Conservation (phyloP, 441 rosid species). For the Euphorbia celastroides region DNA sequence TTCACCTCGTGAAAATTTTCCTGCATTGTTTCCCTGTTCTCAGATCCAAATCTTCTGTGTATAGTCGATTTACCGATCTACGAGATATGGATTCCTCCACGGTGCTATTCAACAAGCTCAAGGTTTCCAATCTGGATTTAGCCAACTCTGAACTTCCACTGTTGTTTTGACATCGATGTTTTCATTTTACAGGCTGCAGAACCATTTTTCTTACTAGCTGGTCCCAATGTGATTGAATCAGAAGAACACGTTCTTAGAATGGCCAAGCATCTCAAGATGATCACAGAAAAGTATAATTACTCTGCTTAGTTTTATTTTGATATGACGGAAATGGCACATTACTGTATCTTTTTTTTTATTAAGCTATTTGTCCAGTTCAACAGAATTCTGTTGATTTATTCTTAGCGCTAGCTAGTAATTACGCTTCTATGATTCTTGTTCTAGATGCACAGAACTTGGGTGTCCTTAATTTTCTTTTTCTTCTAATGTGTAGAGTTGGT, state of each 20-base stretch:
- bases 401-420: slow-evolving; percentile 1
- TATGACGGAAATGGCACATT: not conserved
- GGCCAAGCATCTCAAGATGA: slow-evolving; percentile 63
- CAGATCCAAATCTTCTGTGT: not conserved
- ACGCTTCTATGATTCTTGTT: not conserved
- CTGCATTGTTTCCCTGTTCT: not conserved
- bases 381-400: not conserved
- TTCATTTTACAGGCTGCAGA: slow-evolving; percentile 48
- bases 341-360: not conserved
- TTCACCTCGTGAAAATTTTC: not conserved
- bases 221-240: slow-evolving; percentile 92
- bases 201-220: slow-evolving; percentile 82
- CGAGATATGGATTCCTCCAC: slow-evolving; percentile 44
- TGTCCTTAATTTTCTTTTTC: not conserved
- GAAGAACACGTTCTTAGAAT: slow-evolving; percentile 71
- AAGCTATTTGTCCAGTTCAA: not conserved
- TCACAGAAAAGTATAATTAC: slow-evolving; percentile 52
- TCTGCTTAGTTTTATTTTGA: not conserved
- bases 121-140: slow-evolving; percentile 31
- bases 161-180: not conserved
- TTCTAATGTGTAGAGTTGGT: slow-evolving; percentile 47
- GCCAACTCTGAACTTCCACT: not conserved
- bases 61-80: not conserved
- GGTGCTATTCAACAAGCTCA: slow-evolving; percentile 48
- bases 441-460: not conserved